Base-by-base conservation (phyloP, 1,284 basidiomycete species). In the Volvariella volvacea region DNA sequence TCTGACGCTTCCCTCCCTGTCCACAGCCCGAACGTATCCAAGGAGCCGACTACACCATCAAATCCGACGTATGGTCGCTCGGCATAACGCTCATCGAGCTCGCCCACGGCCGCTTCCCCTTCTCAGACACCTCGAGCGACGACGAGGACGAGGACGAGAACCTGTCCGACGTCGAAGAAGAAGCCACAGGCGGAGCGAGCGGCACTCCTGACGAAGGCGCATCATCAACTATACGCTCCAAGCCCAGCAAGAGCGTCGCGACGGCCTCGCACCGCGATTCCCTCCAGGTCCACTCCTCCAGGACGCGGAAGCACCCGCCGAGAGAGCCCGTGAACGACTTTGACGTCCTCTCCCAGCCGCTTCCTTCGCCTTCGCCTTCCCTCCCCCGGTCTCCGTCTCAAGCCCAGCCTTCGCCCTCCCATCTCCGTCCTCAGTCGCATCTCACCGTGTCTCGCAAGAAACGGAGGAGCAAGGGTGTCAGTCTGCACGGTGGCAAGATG, bases 41-140 rank as follows among this genome's bases (percentile, higher is more conserved):
- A 73, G 95, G 96, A 44, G 92, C 92, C 2, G 87, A 92, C 59
- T 98, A 99, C 67, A 91, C 91, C 22, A 92, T 97, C 65, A 97
- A 96, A 67, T 96, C 93, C 3, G 94, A 98, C 58, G 90, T 98
- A 4, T 97, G 93, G 94, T 96, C 92, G 1, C 74, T 96, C 43
- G 94, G 95, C 28, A 93, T 98, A 56, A 88, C 92, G 2, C 75
- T 98, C 37, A 92, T 98, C 62, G 93, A 98, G 67, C 77, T 98
- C 37, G 93, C 61, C 4, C 53, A 55, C 3, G 60, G 60, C 1
- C 50, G 58, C 3, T 62, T 65, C 50, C 59, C 58, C 6, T 59
- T 59, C 50, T 58, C 48, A 14, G 58, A 60, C 6, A 55, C 59
- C 37, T 52, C 50, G 4, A 52, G 50, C 21, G 55, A 57, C 36